Conservation (phyloP, 495 filamentous ascomycete species). For the Talaromyces wortmannii region DNA sequence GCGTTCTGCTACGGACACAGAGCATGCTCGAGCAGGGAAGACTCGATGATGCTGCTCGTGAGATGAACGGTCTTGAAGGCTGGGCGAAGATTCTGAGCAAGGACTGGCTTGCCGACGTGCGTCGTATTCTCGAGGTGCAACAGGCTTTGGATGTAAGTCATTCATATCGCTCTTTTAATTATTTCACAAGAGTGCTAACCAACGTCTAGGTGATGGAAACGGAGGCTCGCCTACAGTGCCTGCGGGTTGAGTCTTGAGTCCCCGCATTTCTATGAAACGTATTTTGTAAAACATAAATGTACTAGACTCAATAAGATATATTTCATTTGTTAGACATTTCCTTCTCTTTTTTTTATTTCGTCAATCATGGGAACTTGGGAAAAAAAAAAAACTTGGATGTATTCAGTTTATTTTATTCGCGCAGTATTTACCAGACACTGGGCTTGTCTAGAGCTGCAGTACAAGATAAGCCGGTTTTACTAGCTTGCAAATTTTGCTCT, state of each 20-base stretch:
- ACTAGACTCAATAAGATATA: constrained; percentile 18
- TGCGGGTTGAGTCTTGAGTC: constrained; percentile 33
- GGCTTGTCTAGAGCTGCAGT: too few species aligned
- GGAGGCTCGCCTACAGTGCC: constrained; percentile 42
- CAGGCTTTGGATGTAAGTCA: constrained; percentile 85
- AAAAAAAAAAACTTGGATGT: too few species aligned
- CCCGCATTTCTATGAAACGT: background rate
- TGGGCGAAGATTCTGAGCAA: constrained; percentile 91
- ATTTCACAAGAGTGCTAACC: background rate
- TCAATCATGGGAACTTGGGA: background rate
- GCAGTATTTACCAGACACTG: too few species aligned
- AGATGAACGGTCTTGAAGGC: constrained; percentile 86
- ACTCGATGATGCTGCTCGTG: constrained; percentile 81
- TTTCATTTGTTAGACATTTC: constrained; percentile 16
- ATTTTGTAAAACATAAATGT: constrained; percentile 4
- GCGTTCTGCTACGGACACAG: constrained; percentile 81
- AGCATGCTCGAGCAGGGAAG: constrained; percentile 85
- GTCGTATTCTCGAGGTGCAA: constrained; percentile 85
- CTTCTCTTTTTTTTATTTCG: constrained; percentile 3
- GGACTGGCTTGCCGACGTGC: constrained; percentile 86
- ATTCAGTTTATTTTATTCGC: too few species aligned
- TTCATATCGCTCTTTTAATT: background rate
- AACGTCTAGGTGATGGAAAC: constrained; percentile 38
- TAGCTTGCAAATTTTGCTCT: too few species aligned
- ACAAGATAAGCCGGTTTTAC: too few species aligned